Conservation (phyloP, 2,329 filamentous ascomycete genomes). For the Blumeriella jaapii region DNA sequence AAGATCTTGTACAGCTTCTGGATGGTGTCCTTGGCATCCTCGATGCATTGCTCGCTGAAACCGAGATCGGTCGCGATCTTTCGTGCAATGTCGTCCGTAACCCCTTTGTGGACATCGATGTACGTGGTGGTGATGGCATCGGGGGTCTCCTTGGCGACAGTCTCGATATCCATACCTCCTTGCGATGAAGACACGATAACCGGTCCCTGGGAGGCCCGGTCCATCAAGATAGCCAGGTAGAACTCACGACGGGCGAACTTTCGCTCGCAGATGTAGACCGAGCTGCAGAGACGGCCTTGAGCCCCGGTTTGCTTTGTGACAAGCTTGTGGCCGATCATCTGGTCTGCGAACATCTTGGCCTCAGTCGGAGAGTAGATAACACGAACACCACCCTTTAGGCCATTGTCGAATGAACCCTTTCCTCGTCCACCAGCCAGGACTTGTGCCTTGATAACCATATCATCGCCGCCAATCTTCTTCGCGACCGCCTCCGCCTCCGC, state of each 20-base stretch:
- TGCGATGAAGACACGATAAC: conserved; percentile 97
- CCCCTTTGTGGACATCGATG: conserved; percentile 87
- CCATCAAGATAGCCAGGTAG: conserved; percentile 98
- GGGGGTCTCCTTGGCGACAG: conserved; percentile 94
- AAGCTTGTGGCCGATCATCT: conserved; percentile 99
- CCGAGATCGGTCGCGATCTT: conserved; percentile 85
- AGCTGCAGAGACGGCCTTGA: conserved; percentile 83
- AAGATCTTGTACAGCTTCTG: conserved; percentile 99
- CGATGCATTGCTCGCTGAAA: conserved; percentile 95
- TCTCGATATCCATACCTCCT: conserved; percentile 98
- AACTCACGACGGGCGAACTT: conserved; percentile 99
- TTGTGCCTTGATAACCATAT: conserved; percentile 99
- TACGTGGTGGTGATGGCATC: conserved; percentile 90
- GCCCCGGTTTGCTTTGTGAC: conserved; percentile 99
- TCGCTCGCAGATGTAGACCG: conserved; percentile 98
- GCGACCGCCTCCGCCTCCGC: conserved; percentile 88
- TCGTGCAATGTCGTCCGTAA: conserved; percentile 88
- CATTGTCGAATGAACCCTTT: conserved; percentile 97
- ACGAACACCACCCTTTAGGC: conserved; percentile 94
- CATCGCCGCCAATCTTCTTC: conserved; percentile 81
- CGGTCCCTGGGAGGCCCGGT: conserved; percentile 78
- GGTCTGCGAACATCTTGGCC: conserved; percentile 94
- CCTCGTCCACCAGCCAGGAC: conserved; percentile 95
- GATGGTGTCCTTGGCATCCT: conserved; percentile 90
- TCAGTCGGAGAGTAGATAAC: conserved; percentile 97